Evolutionary conservation across 495 filamentous ascomycete genomes (phyloP).

Genomic region (Xylaria acuta): DNA sequence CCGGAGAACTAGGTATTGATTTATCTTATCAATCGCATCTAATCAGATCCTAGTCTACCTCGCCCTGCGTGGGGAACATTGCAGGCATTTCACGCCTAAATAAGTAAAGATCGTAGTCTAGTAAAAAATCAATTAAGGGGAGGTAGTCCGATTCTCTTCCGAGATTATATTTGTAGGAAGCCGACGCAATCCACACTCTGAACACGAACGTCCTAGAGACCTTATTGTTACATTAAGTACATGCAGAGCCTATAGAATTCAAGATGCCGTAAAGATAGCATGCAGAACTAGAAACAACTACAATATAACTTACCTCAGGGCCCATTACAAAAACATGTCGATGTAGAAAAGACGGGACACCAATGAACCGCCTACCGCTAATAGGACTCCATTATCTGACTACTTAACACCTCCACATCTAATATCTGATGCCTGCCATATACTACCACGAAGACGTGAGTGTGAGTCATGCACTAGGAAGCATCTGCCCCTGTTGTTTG

Average conservation of each 20-base stretch:
- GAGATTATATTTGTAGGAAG: neutral
- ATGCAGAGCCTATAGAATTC: no score
- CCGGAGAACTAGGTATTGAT: neutral
- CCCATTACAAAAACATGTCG: neutral
- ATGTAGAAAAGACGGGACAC: neutral
- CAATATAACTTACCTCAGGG: no score
- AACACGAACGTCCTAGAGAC: neutral
- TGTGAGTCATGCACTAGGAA: slow-evolving; percentile 1
- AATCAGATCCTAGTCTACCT: slow-evolving; percentile 20
- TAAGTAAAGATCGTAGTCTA: neutral
- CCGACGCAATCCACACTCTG: neutral
- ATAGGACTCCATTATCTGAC: neutral
- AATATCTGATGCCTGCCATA: neutral
- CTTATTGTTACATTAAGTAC: neutral
- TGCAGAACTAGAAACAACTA: neutral
- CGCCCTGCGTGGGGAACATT: neutral
- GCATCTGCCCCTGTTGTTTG: neutral
- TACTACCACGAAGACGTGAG: neutral
- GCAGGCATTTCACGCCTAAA: neutral
- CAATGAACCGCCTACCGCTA: neutral
- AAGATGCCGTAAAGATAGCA: neutral
- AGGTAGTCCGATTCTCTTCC: neutral
- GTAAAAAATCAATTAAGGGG: neutral
- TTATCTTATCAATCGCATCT: slow-evolving; percentile 28
- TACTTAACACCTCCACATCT: no score